Percentiles rank a stretch among this genome's conserved stretches.
Evolutionary conservation across 164 flowering plant genomes (phyloP).

Genomic region (Vitis rupestris): DNA sequence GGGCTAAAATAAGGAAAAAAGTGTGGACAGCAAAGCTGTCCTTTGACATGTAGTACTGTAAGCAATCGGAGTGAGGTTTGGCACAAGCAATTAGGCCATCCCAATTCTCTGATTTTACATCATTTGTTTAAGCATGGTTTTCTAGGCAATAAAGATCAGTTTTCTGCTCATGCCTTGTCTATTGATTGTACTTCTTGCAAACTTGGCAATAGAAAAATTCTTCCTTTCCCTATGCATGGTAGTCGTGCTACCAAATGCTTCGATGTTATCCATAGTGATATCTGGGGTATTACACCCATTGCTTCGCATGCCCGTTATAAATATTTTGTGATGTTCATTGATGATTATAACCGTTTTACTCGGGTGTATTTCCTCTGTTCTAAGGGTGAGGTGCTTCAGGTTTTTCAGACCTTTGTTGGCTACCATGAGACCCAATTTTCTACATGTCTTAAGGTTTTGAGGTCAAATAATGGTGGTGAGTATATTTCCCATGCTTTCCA

Average conservation of each 20-base stretch:
- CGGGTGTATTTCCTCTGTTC: neutral
- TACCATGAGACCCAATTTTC: too few species aligned
- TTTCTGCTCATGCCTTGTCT: neutral
- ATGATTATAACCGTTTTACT: neutral
- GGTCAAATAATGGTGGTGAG: neutral
- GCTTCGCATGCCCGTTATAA: too few species aligned
- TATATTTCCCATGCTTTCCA: neutral
- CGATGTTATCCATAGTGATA: too few species aligned
- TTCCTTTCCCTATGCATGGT: too few species aligned
- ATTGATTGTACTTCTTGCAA: neutral
- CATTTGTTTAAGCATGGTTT: neutral
- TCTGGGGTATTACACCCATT: too few species aligned
- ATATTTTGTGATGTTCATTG: neutral
- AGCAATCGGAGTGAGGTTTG: neutral
- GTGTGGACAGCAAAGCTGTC: too few species aligned
- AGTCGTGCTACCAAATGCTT: too few species aligned
- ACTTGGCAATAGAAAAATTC: too few species aligned
- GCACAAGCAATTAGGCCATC: conserved; percentile 1
- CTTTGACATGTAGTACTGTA: too few species aligned
- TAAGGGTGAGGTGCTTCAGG: neutral
- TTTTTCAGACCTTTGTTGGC: neutral
- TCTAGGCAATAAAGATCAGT: neutral
- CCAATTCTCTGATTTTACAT: neutral
- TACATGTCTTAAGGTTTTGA: too few species aligned
- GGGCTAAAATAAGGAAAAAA: too few species aligned